Conservation (phyloP, 2,329 filamentous ascomycete genomes). For the Fusarium sp. region DNA sequence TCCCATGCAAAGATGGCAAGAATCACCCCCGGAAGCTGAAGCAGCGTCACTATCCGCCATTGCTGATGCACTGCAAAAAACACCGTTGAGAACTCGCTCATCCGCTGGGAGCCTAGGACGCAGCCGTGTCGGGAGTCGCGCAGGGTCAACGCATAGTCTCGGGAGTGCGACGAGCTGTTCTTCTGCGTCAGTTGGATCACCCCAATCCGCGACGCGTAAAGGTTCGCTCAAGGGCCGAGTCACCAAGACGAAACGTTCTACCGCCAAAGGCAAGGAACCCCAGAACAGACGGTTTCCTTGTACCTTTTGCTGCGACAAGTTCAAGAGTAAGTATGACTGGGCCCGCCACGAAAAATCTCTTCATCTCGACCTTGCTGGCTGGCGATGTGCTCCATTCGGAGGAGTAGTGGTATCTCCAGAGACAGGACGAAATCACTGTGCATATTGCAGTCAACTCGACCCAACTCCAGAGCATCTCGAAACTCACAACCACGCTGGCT, state of each 20-base stretch:
- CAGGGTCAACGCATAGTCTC: slow-evolving; percentile 24
- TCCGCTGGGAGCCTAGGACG: slow-evolving; percentile 16
- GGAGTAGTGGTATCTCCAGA: slow-evolving; percentile 21
- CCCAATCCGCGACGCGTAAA: background rate
- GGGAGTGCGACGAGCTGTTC: slow-evolving; percentile 34
- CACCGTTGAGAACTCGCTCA: slow-evolving; percentile 10
- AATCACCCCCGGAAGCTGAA: slow-evolving; percentile 36
- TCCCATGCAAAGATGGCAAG: slow-evolving; percentile 39
- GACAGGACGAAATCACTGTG: slow-evolving; percentile 37
- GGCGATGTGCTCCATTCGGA: slow-evolving; percentile 38
- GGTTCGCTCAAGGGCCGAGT: slow-evolving; percentile 11
- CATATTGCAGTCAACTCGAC: slow-evolving; percentile 38
- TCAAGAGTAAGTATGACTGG: slow-evolving; percentile 42
- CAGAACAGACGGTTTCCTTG: slow-evolving; percentile 29
- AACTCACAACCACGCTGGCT: slow-evolving; percentile 31
- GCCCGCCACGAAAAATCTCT: slow-evolving; percentile 35
- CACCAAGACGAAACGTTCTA: slow-evolving; percentile 7
- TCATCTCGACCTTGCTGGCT: slow-evolving; percentile 34
- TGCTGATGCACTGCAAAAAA: slow-evolving; percentile 18
- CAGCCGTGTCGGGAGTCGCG: slow-evolving; percentile 8
- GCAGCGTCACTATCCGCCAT: slow-evolving; percentile 36
- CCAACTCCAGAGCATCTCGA: slow-evolving; percentile 38
- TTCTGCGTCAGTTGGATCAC: slow-evolving; percentile 9
- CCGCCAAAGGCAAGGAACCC: background rate
- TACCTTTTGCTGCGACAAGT: slow-evolving; percentile 38